Evolutionary conservation across 371 early-diverging fungal species (phyloP).

Genomic region (Smittium culicis): DNA sequence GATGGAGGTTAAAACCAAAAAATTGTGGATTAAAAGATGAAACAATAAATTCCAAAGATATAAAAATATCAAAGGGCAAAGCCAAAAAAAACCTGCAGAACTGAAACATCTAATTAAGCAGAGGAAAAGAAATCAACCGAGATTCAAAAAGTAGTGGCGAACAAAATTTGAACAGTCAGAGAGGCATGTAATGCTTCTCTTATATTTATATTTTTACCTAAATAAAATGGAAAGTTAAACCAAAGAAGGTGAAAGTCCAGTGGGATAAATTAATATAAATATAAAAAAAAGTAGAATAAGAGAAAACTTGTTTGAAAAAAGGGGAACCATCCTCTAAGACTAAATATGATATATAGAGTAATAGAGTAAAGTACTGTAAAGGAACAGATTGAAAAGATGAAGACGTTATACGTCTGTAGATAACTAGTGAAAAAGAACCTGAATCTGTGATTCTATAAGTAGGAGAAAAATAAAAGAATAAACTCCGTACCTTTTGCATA

Average conservation of each 20-base stretch:
- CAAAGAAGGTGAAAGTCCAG: slow-evolving; percentile 34
- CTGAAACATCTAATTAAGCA: slow-evolving; percentile 47
- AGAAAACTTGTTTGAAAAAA: slow-evolving; percentile 33
- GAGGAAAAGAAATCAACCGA: slow-evolving; percentile 42
- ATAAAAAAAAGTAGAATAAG: slow-evolving; percentile 33
- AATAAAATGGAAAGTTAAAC: slow-evolving; percentile 20
- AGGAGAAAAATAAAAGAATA: slow-evolving; percentile 15
- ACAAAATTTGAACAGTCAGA: slow-evolving; percentile 30
- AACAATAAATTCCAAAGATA: slow-evolving; percentile 29
- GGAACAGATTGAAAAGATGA: slow-evolving; percentile 40
- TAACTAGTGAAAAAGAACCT: slow-evolving; percentile 42
- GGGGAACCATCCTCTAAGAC: slow-evolving; percentile 38
- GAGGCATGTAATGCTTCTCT: neutral
- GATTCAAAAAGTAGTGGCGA: slow-evolving; percentile 48
- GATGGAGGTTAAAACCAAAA: slow-evolving; percentile 31
- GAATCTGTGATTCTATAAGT: slow-evolving; percentile 40
- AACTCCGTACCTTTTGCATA: slow-evolving; percentile 35
- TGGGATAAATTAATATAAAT: slow-evolving; percentile 21
- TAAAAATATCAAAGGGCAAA: slow-evolving; percentile 32
- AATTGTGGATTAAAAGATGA: slow-evolving; percentile 22
- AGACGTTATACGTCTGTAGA: slow-evolving; percentile 17
- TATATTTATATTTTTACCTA: slow-evolving; percentile 5
- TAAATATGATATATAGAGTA: slow-evolving; percentile 40
- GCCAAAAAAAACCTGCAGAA: slow-evolving; percentile 39
- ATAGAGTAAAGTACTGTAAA: slow-evolving; percentile 50